Conservation (phyloP, 495 filamentous ascomycete species). For the Aspergillus panamensis region DNA sequence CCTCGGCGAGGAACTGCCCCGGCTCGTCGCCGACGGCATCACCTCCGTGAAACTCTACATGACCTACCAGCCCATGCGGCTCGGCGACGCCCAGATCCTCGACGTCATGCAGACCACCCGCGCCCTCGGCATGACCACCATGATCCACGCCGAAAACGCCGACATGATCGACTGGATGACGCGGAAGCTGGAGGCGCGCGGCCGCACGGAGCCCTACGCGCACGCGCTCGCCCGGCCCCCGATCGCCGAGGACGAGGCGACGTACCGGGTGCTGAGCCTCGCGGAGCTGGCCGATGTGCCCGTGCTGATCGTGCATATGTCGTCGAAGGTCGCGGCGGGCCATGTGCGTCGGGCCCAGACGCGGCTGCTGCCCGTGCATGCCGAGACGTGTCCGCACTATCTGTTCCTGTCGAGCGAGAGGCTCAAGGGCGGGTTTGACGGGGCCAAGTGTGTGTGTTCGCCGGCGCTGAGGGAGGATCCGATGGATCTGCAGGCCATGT, state of each 20-base stretch:
- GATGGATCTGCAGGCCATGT: slow-evolving; percentile 41
- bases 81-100: slow-evolving; percentile 55
- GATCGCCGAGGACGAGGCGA: slow-evolving; percentile 56
- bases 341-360: slow-evolving; percentile 56
- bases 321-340: slow-evolving; percentile 45
- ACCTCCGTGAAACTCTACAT: slow-evolving; percentile 61
- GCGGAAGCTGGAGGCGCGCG: slow-evolving; percentile 40
- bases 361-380: slow-evolving; percentile 53
- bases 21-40: slow-evolving; percentile 45
- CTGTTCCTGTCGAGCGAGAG: slow-evolving; percentile 55
- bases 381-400: slow-evolving; percentile 65
- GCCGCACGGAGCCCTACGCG: slow-evolving; percentile 49
- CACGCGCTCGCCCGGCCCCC: slow-evolving; percentile 52
- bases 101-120: slow-evolving; percentile 51
- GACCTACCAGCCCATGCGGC: slow-evolving; percentile 56
- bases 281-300: slow-evolving; percentile 53
- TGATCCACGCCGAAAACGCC: slow-evolving; percentile 62
- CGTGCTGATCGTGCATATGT: slow-evolving; percentile 58
- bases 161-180: slow-evolving; percentile 53
- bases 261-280: slow-evolving; percentile 55
- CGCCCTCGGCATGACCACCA: slow-evolving; percentile 48
- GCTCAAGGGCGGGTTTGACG: slow-evolving; percentile 48
- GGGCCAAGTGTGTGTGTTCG: slow-evolving; percentile 51
- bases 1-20: slow-evolving; percentile 44
- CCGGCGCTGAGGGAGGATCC: slow-evolving; percentile 38